Evolutionary conservation across 441 rosid species (phyloP), one percentile per base, ranked within the genome.

Genomic region (Euphorbia celastroides): DNA sequence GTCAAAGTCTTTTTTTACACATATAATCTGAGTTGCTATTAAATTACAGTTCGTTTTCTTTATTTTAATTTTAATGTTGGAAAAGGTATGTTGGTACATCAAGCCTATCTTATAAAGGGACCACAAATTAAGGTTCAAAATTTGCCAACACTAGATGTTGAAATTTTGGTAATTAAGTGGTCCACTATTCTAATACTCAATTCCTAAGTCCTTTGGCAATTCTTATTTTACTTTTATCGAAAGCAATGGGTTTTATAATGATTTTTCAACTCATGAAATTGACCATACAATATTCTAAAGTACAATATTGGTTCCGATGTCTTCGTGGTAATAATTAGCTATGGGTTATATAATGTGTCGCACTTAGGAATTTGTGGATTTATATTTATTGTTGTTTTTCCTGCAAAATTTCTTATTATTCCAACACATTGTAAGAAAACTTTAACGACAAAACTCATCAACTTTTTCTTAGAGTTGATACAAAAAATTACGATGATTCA

Each of bases 121-220:
- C 64, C 64, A 60, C 65, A 41, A 65, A 44, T 14, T 22, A 42
- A 65, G 60, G 68, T 52, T 30, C 36, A 51, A 25, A 34, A 11
- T 25, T 10, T 68, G 65, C 72, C 72, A 48, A 16, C 60, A 60
- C 17, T 31, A 44, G 58, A 31, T 7, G 50, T 23, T 44, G 57
- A 58, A 27, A 22, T 0, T 36, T 51, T 3, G 62, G 48, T 13
- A 54, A 31, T 51, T 31, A 26, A 56, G 60, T 58, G 59, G 60
- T 60, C 66, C 71, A 48, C 14, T 46, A 23, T 7, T 14, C 12
- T 30, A 28, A 54, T 23, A 26, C 11, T 38, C 12, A 13, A 22
- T 5, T 27, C 20, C 65, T 14, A 61, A 36, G 34, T 60, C 19
- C 30, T 12, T 52, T 65, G 41, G 11, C 16, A 14, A 2, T 23